These are phyloP conservation scores for Rhytidiadelphus loreus DNA, from an alignment of 225 moss, liverwort and hornwort species.

Conservation along the genomic window DNA sequence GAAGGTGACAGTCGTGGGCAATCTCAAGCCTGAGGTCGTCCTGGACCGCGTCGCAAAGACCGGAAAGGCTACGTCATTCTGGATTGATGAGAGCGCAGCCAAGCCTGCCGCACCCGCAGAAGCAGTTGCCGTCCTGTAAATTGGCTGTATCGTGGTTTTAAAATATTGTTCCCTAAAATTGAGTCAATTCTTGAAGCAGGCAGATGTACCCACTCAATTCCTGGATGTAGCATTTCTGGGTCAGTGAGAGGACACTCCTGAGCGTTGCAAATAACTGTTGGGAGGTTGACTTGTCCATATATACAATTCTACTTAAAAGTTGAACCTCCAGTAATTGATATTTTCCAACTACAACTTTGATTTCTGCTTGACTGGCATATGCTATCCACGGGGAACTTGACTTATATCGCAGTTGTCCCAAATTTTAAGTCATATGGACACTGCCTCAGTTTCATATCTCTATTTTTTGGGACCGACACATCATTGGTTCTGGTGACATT, in stretches of 20 bases:
- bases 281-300: background rate
- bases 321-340: background rate
- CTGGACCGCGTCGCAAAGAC: constrained; percentile 75
- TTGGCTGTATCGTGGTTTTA: background rate
- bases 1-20: constrained; percentile 82
- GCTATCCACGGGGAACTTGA: background rate
- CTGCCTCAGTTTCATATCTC: background rate
- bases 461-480: background rate
- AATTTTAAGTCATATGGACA: background rate
- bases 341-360: background rate
- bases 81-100: constrained; percentile 31
- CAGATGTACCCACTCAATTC: background rate
- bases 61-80: constrained; percentile 82
- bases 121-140: constrained; percentile 25
- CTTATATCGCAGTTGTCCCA: background rate
- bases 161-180: background rate
- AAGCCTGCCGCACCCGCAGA: constrained; percentile 1
- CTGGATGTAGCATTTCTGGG: background rate
- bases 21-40: constrained; percentile 66
- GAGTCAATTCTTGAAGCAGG: background rate
- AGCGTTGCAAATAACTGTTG: background rate
- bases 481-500: background rate
- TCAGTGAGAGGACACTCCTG: background rate
- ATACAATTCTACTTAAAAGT: background rate
- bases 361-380: background rate